Evolutionary conservation across 805 yeast species (phyloP), one percentile per base, ranked within the genome.

Genomic region (Metschnikowia amazonensis): DNA sequence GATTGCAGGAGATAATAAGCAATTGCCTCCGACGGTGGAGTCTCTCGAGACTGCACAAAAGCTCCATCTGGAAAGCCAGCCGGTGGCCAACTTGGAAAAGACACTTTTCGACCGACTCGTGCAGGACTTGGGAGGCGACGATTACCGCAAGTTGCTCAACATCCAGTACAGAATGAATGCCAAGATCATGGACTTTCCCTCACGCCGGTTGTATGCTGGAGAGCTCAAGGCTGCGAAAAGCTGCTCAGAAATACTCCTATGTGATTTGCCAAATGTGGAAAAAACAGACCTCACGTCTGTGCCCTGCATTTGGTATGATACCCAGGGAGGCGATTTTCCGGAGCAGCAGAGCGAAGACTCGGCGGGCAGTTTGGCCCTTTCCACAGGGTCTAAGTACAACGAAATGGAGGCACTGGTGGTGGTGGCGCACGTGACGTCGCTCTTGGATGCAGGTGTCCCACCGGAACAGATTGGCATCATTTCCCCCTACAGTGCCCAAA

Each of bases 1-100:
- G 1, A 74, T 92, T 20, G 97, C 98, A 0, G 99, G 99, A 43
- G 99, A 92, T 60, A 85, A 90, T 58, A 81, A 81, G 66, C 99
- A 92, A 63, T 69, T 92, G 27, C 92, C 98, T 0, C 97, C 99
- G 2, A 88, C 96, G 0, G 76, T 92, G 13, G 89, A 89, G 57
- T 72, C 84, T 0, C 55, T 56, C 16, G 65, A 62, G 33, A 62
- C 58, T 17, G 58, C 57, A 3, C 52, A 25, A 7, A 23, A 30
- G 16, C 43, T 48, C 14, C 36, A 47, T 14, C 24, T 43, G 18
- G 44, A 46, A 16, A 50, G 57, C 13, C 53, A 49, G 66, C 66
- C 43, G 64, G 69, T 75, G 2, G 75, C 76, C 28, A 64, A 69
- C 28, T 67, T 92, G 37, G 82, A 80, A 43, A 66, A 65, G 3